Evolutionary conservation across 768 basidiomycete genomes (phyloP), one percentile per base, ranked within the genome.

Genomic region (Boletus sp.): DNA sequence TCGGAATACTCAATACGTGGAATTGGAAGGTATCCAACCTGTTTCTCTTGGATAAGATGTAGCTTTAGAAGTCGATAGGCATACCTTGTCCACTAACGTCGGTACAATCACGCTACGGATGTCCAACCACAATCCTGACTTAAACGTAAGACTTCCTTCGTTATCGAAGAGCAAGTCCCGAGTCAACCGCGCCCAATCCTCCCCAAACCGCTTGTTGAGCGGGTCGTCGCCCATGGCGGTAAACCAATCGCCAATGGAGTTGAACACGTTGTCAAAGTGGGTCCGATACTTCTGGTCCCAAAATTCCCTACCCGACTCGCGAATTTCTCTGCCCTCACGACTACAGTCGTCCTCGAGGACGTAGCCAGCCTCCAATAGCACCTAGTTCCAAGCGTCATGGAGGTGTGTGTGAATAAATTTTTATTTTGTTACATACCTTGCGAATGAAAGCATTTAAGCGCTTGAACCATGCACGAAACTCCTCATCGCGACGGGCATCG

Each of bases 1-100:
- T 96, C 93, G 36, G 89, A 88, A 75, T 97, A 98, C 73, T 97
- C 95, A 68, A 94, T 84, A 36, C 94, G 87, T 0, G 96, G 96
- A 61, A 98, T 95, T 7, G 94, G 94, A 53, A 95, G 68, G 64
- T 92, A 89, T 20, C 87, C 88, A 49, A 89, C 77, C 84, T 90
- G 29, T 3, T 28, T 36, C 24, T 28, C 32, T 4, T 32, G 55
- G 15, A 59, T 47, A 12, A 14, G 37, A 35, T 45, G 14, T 14
- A 28, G 9, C 52, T 10, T 51, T 24, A 41, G 15, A 30, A 29
- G 47, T 56, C 2, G 1, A 41, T 29, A 32, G 58, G 37, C 80
- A 52, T 61, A 94, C 86, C 75, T 89, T 80, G 37, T 89, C 80
- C 63, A 94, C 84, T 37, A 96, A 71, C 7, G 81, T 75, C 7